Evolutionary conservation across 257 asterid genomes (phyloP).

Genomic region (Catharanthus roseus): DNA sequence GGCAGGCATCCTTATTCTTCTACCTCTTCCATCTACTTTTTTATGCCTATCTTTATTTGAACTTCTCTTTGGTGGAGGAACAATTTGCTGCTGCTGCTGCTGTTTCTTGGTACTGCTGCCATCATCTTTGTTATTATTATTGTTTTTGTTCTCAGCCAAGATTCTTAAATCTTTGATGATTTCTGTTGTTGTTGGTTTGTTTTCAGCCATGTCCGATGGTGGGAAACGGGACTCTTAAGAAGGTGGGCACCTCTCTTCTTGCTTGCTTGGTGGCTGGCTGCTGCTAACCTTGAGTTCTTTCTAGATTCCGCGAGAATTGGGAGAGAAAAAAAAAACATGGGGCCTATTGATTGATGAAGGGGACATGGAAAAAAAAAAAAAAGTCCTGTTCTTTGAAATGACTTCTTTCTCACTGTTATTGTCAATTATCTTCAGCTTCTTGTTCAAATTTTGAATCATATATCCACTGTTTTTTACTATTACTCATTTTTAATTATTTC

Average conservation of each 20-base stretch:
- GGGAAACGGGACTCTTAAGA: constrained; percentile 22
- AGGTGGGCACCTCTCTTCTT: constrained; percentile 42
- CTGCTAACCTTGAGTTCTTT: constrained; percentile 18
- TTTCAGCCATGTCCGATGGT: constrained; percentile 44
- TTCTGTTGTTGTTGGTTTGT: constrained; percentile 23
- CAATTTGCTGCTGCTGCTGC: constrained; percentile 24
- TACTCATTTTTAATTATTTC: no score
- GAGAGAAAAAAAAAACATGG: constrained; percentile 19
- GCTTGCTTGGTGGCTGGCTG: not conserved
- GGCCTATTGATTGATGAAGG: constrained; percentile 30
- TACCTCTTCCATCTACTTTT: constrained; percentile 69
- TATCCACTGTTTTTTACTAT: no score
- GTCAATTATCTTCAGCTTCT: constrained; percentile 20
- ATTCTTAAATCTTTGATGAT: constrained; percentile 29
- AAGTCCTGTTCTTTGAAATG: constrained; percentile 28
- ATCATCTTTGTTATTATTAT: constrained; percentile 13
- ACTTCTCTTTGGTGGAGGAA: constrained; percentile 47
- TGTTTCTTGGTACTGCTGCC: constrained; percentile 26
- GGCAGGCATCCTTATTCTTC: constrained; percentile 66
- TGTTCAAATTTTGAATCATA: constrained; percentile 20
- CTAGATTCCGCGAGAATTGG: constrained; percentile 21
- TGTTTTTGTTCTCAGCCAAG: constrained; percentile 5
- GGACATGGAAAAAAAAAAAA: constrained; percentile 17
- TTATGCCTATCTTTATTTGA: constrained; percentile 66
- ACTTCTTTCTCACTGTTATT: constrained; percentile 26